Conservation (phyloP, 352 stramenopile genomes). For the Aphanomyces stellatus region DNA sequence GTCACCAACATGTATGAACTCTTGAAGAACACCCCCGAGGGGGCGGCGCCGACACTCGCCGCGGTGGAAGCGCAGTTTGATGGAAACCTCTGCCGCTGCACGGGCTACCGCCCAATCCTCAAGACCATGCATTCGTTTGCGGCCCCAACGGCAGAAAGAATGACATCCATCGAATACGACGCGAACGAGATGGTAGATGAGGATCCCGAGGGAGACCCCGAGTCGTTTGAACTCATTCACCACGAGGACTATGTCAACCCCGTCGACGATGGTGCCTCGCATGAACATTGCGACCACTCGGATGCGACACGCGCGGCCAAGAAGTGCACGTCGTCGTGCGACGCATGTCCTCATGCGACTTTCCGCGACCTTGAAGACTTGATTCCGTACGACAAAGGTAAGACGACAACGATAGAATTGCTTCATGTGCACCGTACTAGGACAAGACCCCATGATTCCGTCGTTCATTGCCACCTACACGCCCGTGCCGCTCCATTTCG, state of each 20-base stretch:
- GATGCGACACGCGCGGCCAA: background rate
- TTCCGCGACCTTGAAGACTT: constrained; percentile 14
- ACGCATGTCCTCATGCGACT: background rate
- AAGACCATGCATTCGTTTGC: constrained; percentile 27
- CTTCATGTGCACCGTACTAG: background rate
- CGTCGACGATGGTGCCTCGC: too few species aligned
- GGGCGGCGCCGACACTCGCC: constrained; percentile 33
- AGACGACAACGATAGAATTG: too few species aligned
- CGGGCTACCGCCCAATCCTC: constrained; percentile 61
- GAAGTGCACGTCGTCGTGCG: constrained; percentile 5
- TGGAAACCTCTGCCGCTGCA: constrained; percentile 87
- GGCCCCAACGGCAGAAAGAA: background rate
- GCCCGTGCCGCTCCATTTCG: background rate
- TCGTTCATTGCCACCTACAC: constrained; percentile 1
- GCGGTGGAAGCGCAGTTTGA: constrained; percentile 77
- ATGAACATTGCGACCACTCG: background rate
- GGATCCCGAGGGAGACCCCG: constrained; percentile 3
- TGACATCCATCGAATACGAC: background rate
- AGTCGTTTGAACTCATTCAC: constrained; percentile 7
- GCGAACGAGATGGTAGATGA: background rate
- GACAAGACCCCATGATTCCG: background rate
- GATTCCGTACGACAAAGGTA: too few species aligned
- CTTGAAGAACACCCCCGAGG: constrained; percentile 25
- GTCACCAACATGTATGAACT: constrained; percentile 37
- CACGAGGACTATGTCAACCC: background rate